phyloP scores from a whole-genome alignment of 805 yeast species.

The Barnettozyma populi region DNA sequence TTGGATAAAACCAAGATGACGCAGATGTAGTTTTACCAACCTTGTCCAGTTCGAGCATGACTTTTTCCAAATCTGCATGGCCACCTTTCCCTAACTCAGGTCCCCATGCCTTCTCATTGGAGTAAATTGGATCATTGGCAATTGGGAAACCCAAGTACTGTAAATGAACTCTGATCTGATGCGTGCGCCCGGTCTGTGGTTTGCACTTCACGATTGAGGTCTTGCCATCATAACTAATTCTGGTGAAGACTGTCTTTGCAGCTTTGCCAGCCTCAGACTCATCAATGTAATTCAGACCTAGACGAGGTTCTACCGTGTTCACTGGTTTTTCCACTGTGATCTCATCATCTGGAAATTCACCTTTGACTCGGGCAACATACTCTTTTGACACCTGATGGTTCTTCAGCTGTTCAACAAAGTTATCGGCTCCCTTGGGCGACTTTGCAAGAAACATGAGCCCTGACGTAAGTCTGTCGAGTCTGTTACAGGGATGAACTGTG shows the following conservation, averaged over 20 bases:
- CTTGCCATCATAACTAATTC: conserved; percentile 24
- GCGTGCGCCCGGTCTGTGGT: conserved; percentile 92
- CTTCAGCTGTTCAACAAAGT: conserved; percentile 45
- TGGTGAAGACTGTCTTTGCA: conserved; percentile 62
- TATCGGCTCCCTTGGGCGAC: conserved; percentile 57
- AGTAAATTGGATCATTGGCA: conserved; percentile 87
- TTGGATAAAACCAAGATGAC: conserved; percentile 59
- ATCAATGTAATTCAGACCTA: conserved; percentile 49
- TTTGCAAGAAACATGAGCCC: conserved; percentile 71
- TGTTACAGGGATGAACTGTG: conserved; percentile 76
- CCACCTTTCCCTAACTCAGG: conserved; percentile 52
- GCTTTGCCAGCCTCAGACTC: conserved; percentile 40
- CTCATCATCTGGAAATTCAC: conserved; percentile 68
- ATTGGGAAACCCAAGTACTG: conserved; percentile 88
- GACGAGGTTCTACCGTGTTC: conserved; percentile 65
- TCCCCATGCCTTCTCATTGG: conserved; percentile 82
- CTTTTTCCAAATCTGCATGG: conserved; percentile 41
- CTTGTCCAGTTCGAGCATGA: conserved; percentile 46
- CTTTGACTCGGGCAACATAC: conserved; percentile 83
- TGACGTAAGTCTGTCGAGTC: conserved; percentile 86
- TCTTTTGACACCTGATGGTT: conserved; percentile 58
- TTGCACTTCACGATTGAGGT: conserved; percentile 72
- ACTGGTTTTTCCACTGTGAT: conserved; percentile 63
- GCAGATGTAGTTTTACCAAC: conserved; percentile 70
- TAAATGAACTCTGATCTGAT: conserved; percentile 90